Conservation (phyloP, 1,284 basidiomycete species). For the Ceratobasidium sp. region DNA sequence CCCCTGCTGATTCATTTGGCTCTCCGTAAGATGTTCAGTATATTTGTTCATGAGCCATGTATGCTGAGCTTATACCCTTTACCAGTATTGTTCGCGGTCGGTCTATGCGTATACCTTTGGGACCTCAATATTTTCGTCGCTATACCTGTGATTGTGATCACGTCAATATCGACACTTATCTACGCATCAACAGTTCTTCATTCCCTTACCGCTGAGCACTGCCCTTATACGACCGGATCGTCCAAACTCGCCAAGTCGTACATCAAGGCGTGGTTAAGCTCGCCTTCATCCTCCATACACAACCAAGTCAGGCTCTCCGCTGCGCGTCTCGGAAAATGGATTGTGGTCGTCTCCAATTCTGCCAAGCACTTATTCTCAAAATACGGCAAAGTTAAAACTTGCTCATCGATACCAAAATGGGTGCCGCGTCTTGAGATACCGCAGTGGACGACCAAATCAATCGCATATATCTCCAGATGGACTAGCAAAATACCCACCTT, state of each 20-base stretch:
- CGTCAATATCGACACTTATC: background rate
- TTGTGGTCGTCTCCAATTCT: background rate
- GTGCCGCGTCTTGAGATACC: too few species aligned
- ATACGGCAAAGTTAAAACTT: too few species aligned
- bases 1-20: slow-evolving; percentile 22
- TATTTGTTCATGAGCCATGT: background rate
- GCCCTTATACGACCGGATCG: slow-evolving; percentile 13
- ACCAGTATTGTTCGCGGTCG: slow-evolving; percentile 21
- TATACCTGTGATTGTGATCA: slow-evolving; percentile 8
- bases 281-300: background rate
- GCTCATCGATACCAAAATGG: background rate
- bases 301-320: too few species aligned
- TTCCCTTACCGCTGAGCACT: slow-evolving; percentile 2
- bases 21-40: background rate
- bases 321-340: background rate
- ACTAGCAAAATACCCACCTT: background rate
- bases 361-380: background rate
- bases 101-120: slow-evolving; percentile 34
- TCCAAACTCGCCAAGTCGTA: slow-evolving; percentile 15
- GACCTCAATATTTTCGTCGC: slow-evolving; percentile 5
- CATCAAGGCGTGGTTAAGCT: background rate
- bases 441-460: background rate
- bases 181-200: background rate
- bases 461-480: background rate
- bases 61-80: background rate